These are phyloP conservation scores for Fragilaria radians DNA, from an alignment of 108 stramenopile species.

Conservation along the genomic window DNA sequence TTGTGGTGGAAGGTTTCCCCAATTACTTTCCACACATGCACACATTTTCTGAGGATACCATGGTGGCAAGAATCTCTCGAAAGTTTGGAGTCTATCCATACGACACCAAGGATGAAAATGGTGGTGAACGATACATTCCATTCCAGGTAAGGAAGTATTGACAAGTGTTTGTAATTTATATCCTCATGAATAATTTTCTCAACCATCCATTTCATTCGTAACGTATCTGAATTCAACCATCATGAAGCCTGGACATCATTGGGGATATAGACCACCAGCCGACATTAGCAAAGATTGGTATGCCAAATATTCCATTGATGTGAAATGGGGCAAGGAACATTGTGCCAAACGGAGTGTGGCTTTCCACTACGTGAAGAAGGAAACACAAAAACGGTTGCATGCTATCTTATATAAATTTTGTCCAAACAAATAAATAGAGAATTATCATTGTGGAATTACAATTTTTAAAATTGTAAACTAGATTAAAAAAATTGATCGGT, in stretches of 20 bases:
- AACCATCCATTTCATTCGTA: background rate
- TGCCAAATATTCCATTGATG: constrained; percentile 77
- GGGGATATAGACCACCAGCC: constrained; percentile 49
- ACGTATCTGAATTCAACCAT: no score
- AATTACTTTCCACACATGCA: constrained; percentile 71
- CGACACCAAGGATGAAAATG: constrained; percentile 87
- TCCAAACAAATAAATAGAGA: constrained; percentile 11
- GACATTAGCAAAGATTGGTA: constrained; percentile 78
- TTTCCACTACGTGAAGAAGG: constrained; percentile 89
- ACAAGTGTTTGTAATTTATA: background rate
- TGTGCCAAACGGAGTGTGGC: constrained; percentile 83
- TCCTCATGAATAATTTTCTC: background rate
- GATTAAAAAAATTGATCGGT: no score
- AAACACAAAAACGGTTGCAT: constrained; percentile 65
- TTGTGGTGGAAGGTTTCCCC: constrained; percentile 64
- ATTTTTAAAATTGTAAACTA: no score
- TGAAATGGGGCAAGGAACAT: constrained; percentile 84
- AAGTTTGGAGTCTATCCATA: constrained; percentile 63
- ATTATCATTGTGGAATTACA: no score
- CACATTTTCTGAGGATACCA: constrained; percentile 85
- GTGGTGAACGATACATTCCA: constrained; percentile 92
- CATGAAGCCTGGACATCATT: constrained; percentile 78
- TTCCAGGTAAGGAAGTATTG: constrained; percentile 37
- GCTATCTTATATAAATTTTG: constrained; percentile 70
- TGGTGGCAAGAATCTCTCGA: constrained; percentile 73